These are phyloP conservation scores for Priceomyces melissophilus DNA, from an alignment of 805 yeast species.

Conservation along the genomic window DNA sequence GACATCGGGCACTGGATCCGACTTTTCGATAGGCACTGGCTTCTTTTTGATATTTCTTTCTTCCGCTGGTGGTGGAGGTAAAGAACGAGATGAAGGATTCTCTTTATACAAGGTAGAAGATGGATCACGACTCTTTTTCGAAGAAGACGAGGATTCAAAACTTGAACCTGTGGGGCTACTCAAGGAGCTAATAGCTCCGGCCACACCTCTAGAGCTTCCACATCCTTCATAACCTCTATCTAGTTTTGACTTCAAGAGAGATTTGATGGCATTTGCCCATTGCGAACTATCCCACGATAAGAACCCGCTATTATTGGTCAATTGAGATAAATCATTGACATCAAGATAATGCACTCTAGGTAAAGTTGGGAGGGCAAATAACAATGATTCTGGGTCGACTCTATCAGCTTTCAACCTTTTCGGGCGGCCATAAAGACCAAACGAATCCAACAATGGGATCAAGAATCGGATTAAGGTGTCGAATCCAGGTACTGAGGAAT, in stretches of 20 bases:
- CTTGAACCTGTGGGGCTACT: constrained; percentile 26
- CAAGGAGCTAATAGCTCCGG: constrained; percentile 57
- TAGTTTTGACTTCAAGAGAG: constrained; percentile 31
- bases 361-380: constrained; percentile 44
- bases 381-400: constrained; percentile 36
- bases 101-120: background rate
- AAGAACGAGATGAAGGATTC: background rate
- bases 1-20: background rate
- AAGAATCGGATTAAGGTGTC: constrained; percentile 46
- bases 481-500: constrained; percentile 46
- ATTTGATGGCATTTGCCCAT: constrained; percentile 32
- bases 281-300: constrained; percentile 35
- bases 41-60: too few relatives aligned
- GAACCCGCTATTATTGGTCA: constrained; percentile 21
- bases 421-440: constrained; percentile 47
- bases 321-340: constrained; percentile 24
- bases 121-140: constrained; percentile 1
- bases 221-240: constrained; percentile 65
- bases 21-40: background rate
- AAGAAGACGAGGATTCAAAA: constrained; percentile 9
- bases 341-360: constrained; percentile 44
- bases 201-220: constrained; percentile 63
- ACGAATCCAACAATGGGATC: constrained; percentile 39
- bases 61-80: too few relatives aligned
- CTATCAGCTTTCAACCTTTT: constrained; percentile 41